Conservation (phyloP, 441 rosid species). For the Populus hybrid region DNA sequence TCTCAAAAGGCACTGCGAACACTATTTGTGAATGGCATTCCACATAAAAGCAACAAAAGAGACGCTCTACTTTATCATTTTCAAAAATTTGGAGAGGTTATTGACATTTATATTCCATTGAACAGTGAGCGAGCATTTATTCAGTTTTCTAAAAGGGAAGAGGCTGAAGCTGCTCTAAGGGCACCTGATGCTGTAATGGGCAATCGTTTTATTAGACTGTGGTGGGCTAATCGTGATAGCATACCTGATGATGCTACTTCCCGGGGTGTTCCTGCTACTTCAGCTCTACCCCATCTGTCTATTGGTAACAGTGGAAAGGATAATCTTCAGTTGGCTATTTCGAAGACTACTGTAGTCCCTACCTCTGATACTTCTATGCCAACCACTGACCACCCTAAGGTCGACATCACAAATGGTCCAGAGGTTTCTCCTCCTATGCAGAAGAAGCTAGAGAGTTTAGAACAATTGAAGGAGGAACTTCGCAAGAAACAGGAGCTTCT, state of each 20-base stretch:
- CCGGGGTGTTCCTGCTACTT: slow-evolving; percentile 36
- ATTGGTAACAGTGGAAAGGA: slow-evolving; percentile 49
- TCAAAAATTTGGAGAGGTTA: slow-evolving; percentile 81
- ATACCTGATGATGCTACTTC: slow-evolving; percentile 58
- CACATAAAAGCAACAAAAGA: slow-evolving; percentile 67
- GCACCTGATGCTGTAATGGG: slow-evolving; percentile 99
- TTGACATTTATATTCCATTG: slow-evolving; percentile 82
- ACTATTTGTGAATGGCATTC: slow-evolving; percentile 84
- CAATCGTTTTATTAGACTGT: slow-evolving; percentile 94
- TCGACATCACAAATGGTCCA: slow-evolving; percentile 41
- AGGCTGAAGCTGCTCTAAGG: slow-evolving; percentile 93
- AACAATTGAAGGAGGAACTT: slow-evolving; percentile 81
- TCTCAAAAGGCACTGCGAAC: slow-evolving; percentile 86
- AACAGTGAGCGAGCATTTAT: slow-evolving; percentile 91
- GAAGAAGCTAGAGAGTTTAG: slow-evolving; percentile 73
- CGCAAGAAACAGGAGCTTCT: slow-evolving; percentile 89
- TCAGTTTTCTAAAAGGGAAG: slow-evolving; percentile 93
- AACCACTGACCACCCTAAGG: slow-evolving; percentile 48
- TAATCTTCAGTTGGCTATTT: slow-evolving; percentile 37
- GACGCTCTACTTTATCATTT: slow-evolving; percentile 93
- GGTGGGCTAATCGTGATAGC: slow-evolving; percentile 99
- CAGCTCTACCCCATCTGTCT: slow-evolving; percentile 38
- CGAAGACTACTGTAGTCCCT: slow-evolving; percentile 39
- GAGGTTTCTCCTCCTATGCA: slow-evolving; percentile 57
- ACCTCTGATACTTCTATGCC: slow-evolving; percentile 38